Base-by-base conservation (phyloP, 352 stramenopile genomes). In the Thraustochytrium sp. region DNA sequence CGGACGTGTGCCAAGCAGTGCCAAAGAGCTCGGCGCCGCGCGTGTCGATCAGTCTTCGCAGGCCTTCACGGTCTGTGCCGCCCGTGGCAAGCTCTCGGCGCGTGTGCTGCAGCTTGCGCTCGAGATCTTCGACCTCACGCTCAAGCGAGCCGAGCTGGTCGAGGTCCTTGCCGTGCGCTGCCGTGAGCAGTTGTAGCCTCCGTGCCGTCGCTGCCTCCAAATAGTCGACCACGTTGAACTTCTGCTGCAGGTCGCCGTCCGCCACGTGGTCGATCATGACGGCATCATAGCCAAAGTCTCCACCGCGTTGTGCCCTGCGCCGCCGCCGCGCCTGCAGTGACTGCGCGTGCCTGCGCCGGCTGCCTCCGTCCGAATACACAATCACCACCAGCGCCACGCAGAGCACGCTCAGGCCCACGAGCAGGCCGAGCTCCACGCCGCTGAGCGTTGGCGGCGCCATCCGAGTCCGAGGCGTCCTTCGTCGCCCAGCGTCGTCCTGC, bases 151-250 rank as follows among this genome's bases (percentile, higher is more conserved):
- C 62, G 36, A 75, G 23, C 9, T 51, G 23, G 0, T 18, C 38
- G 37, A 75, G 36, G 9, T 75, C 62, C 11, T 75, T 36, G 36
- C 62, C 62, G n/a, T 75, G 44, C 38, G 16, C 40, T 3, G 5
- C 31, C 18, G 21, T 26, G 2, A 75, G 62, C 38, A 34, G 21
- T 16, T 13, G 37, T 0, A 75, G 36, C 29, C 62, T 53, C 16
- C 62, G 38, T n/a, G 21, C 62, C 5, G 62, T 75, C 11, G 62
- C 62, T 21, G 37, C 37, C 11, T 75, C 62, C n/a, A 75, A 13
- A 54, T 54, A 54, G 26, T 75, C n/a, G 3, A 75, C 21, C 48
- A 54, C 62, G 62, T 54, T 51, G 62, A 54, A 75, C 44, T 75
- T 75, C 36, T 54, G 36, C 37, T 54, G 36, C 5, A 75, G 11